A percentile compares a stretch with the other conserved stretches of the same genome.
Conservation (phyloP, 2,329 filamentous ascomycete genomes). For the Ophiocordyceps camponoti-leonardi region DNA sequence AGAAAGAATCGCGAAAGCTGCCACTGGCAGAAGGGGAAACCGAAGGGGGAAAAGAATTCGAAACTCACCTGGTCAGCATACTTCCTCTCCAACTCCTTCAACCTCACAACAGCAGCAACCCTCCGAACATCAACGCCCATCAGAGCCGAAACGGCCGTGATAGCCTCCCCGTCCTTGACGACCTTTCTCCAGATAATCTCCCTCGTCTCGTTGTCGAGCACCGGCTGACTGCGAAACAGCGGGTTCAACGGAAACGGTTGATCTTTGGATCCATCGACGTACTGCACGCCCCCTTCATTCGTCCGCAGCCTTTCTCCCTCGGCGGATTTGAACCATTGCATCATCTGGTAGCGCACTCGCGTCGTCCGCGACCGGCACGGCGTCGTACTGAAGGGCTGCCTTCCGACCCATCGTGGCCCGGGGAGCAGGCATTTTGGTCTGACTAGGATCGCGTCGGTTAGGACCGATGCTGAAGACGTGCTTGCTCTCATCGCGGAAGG, state of each 20-base stretch:
- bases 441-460: background rate
- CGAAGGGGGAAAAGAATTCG: background rate
- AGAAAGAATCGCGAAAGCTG: background rate
- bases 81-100: conserved; percentile 73
- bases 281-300: conserved; percentile 13
- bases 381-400: conserved; percentile 23
- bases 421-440: conserved; percentile 3
- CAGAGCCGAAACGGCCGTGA: conserved; percentile 63
- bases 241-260: conserved; percentile 60
- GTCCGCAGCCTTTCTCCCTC: conserved; percentile 10
- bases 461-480: background rate
- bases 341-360: conserved; percentile 16
- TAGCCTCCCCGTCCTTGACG: conserved; percentile 43
- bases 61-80: conserved; percentile 57
- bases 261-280: conserved; percentile 19
- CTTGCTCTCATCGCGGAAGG: background rate
- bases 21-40: background rate
- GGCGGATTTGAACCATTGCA: conserved; percentile 20
- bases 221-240: conserved; percentile 50
- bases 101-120: conserved; percentile 67
- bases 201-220: conserved; percentile 56
- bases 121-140: conserved; percentile 66
- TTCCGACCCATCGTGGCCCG: conserved; percentile 8
- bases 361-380: conserved; percentile 19
- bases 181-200: conserved; percentile 60